A percentile compares a stretch with the other conserved stretches of the same genome.
phyloP scores from a whole-genome alignment of 208 protist species.

The Tritrichomonas musculus region DNA sequence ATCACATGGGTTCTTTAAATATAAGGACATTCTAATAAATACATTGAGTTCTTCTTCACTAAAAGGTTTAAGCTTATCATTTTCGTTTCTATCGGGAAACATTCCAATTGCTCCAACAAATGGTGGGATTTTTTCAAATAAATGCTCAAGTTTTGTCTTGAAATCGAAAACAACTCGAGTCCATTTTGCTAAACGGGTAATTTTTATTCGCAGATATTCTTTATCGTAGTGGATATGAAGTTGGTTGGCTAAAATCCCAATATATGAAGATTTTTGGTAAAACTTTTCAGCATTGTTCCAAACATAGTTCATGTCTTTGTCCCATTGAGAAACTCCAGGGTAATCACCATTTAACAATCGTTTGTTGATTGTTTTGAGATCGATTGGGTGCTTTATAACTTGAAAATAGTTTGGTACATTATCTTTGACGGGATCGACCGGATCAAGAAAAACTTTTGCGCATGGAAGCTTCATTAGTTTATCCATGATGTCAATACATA shows the following conservation, averaged over 20 bases:
- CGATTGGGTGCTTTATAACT: background rate
- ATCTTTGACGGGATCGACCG: background rate
- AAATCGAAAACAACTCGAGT: background rate
- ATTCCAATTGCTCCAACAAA: background rate
- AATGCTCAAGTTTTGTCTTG: background rate
- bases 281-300: background rate
- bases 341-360: background rate
- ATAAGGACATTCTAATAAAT: background rate
- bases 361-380: background rate
- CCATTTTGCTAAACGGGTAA: background rate
- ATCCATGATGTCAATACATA: background rate
- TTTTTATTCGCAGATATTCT: background rate
- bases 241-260: background rate
- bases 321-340: background rate
- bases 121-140: background rate
- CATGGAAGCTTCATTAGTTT: background rate
- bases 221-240: background rate
- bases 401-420: background rate
- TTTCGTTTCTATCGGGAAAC: background rate
- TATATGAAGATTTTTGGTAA: background rate
- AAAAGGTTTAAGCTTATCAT: background rate
- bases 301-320: background rate
- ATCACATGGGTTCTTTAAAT: background rate
- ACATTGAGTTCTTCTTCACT: constrained; percentile 29
- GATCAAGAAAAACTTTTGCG: background rate